Evolutionary conservation across 805 yeast genomes (phyloP).

Genomic region (Suhomyces xylopsoci): DNA sequence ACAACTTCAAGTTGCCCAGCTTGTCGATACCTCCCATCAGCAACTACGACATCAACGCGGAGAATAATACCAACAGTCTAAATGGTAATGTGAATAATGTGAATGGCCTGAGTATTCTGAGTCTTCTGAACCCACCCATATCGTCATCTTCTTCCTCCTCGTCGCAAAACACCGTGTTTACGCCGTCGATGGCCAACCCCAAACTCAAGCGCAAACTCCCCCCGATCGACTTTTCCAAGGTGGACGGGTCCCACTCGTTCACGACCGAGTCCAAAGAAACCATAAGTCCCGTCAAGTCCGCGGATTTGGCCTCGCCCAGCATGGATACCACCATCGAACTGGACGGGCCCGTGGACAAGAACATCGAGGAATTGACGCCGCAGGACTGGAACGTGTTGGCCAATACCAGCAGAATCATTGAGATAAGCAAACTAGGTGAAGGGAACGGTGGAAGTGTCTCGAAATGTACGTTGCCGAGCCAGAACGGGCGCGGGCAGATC

Average conservation of each 20-base stretch:
- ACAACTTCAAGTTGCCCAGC: conserved; percentile 21
- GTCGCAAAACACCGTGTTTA: conserved; percentile 2
- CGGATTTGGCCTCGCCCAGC: not conserved
- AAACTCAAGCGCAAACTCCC: conserved; percentile 37
- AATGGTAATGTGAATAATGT: not conserved
- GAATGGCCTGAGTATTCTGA: not conserved
- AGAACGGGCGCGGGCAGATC: conserved; percentile 43
- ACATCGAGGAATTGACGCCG: conserved; percentile 58
- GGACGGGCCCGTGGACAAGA: conserved; percentile 4
- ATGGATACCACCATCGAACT: not conserved
- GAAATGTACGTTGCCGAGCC: conserved; percentile 58
- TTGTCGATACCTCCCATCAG: conserved; percentile 26
- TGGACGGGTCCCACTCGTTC: conserved; percentile 12
- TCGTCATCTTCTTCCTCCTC: conserved; percentile 4
- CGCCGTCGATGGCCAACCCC: conserved; percentile 5
- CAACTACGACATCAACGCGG: not conserved
- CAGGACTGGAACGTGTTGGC: conserved; percentile 71
- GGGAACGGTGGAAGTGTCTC: conserved; percentile 93
- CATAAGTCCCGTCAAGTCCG: not conserved
- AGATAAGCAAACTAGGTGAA: conserved; percentile 77
- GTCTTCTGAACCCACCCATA: not conserved
- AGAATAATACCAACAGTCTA: no score
- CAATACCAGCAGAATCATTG: conserved; percentile 57
- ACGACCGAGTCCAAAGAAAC: not conserved
- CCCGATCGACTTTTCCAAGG: conserved; percentile 39